These are phyloP conservation scores for Fomes fomentarius DNA, from an alignment of 1,284 basidiomycete species.

Conservation along the genomic window DNA sequence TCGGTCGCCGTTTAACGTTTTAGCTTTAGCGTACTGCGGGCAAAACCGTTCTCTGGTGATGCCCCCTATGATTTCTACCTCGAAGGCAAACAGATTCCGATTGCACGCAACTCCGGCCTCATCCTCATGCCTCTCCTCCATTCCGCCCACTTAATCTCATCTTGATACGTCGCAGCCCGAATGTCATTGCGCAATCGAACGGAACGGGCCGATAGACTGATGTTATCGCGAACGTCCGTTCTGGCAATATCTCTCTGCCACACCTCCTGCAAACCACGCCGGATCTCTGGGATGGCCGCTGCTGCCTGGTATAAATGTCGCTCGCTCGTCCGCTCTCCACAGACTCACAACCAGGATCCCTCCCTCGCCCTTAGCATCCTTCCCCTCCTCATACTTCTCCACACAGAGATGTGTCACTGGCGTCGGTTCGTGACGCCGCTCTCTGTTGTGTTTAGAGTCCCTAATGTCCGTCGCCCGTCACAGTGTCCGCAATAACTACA, in stretches of 20 bases:
- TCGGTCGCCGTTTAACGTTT: slow-evolving; percentile 35
- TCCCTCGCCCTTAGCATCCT: slow-evolving; percentile 25
- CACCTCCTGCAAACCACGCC: slow-evolving; percentile 22
- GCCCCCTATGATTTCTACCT: slow-evolving; percentile 19
- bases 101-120: slow-evolving; percentile 23
- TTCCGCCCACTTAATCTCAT: slow-evolving; percentile 35
- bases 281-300: slow-evolving; percentile 25
- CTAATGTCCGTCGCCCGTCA: slow-evolving; percentile 12
- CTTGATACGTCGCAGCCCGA: slow-evolving; percentile 34
- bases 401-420: slow-evolving; percentile 55
- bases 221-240: slow-evolving; percentile 33
- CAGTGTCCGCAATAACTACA: slow-evolving; percentile 61
- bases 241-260: slow-evolving; percentile 17
- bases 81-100: slow-evolving; percentile 30
- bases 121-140: slow-evolving; percentile 28
- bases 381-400: slow-evolving; percentile 10
- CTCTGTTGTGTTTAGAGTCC: slow-evolving; percentile 4
- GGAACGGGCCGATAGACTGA: slow-evolving; percentile 34
- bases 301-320: slow-evolving; percentile 27
- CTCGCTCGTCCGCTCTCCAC: slow-evolving; percentile 11
- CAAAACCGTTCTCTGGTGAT: slow-evolving; percentile 18
- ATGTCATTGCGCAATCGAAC: slow-evolving; percentile 26
- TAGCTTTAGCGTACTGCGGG: slow-evolving; percentile 38
- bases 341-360: slow-evolving; percentile 17
- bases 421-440: slow-evolving; percentile 49